These are phyloP conservation scores for Pyracantha coccinea DNA, from an alignment of 331 rosid genomes.

Conservation along the genomic window DNA sequence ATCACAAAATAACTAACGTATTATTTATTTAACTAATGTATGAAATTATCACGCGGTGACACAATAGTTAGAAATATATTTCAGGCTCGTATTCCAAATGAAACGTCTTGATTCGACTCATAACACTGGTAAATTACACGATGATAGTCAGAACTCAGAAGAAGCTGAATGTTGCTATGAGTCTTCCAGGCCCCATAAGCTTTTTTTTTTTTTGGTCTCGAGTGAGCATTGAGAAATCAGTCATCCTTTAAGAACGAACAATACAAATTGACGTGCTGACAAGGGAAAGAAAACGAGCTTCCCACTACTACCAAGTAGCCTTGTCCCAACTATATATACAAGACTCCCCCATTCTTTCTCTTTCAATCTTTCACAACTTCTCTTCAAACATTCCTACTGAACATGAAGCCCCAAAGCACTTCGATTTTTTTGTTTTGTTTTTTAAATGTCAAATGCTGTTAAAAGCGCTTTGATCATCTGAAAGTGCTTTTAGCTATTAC, in stretches of 20 bases:
- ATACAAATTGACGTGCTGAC: conserved; percentile 9
- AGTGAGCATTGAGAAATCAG: conserved; percentile 14
- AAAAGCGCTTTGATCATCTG: not conserved
- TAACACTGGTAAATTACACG: too few species aligned
- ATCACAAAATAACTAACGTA: too few species aligned
- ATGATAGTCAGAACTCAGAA: too few species aligned
- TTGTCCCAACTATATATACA: not conserved
- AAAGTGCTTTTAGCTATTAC: not conserved
- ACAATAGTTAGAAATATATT: too few species aligned
- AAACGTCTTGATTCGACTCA: too few species aligned
- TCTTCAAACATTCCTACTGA: conserved; percentile 13
- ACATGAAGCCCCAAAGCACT: conserved; percentile 12
- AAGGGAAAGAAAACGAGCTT: conserved; percentile 42
- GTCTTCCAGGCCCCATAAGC: too few species aligned
- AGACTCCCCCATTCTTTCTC: not conserved
- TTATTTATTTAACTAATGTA: too few species aligned
- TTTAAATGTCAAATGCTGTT: not conserved
- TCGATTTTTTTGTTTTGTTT: too few species aligned
- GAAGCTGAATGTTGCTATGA: too few species aligned
- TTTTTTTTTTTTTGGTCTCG: too few species aligned
- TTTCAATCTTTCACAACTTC: not conserved
- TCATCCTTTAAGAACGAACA: not conserved
- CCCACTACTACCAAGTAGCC: conserved; percentile 35
- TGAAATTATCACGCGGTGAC: too few species aligned
- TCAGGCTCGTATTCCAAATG: too few species aligned